A percentile compares a stretch with the other conserved stretches of the same genome.
phyloP scores from a whole-genome alignment of 139 green algal genomes.

The Tetradesmus lagerheimii region DNA sequence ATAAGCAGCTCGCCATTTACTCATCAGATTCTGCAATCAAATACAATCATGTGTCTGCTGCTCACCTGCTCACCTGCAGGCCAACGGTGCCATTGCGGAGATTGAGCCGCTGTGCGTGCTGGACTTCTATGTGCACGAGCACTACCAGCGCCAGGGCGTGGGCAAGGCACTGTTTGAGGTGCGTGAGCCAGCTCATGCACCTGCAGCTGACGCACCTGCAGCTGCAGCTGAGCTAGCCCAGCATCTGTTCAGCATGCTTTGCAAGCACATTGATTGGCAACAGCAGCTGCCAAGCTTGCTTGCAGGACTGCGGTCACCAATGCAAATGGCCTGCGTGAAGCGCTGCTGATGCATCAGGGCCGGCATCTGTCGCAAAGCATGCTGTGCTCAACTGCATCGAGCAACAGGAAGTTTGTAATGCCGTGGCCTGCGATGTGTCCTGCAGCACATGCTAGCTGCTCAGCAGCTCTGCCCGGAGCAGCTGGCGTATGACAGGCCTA shows the following conservation, averaged over 20 bases:
- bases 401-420: neutral
- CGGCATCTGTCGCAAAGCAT: neutral
- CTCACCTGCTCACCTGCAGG: conserved; percentile 50
- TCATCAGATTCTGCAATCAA: no score
- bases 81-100: conserved; percentile 57
- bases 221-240: neutral
- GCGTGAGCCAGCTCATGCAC: conserved; percentile 2
- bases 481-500: conserved; percentile 84
- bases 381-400: neutral
- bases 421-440: neutral
- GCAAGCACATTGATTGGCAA: neutral
- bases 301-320: no score
- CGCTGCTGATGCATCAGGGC: no score
- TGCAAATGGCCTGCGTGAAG: no score
- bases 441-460: conserved; percentile 59
- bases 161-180: conserved; percentile 79
- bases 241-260: neutral
- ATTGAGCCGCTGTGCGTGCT: conserved; percentile 78
- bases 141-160: conserved; percentile 76
- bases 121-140: conserved; percentile 91
- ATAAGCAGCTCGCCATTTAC: no score
- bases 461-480: conserved; percentile 53
- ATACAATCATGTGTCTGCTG: neutral
- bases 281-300: no score
- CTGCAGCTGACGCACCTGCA: neutral